Percentiles rank a stretch among this genome's conserved stretches.
Evolutionary conservation across 2,329 filamentous ascomycete species (phyloP).

Genomic region (Torrubiella hemipterigena): DNA sequence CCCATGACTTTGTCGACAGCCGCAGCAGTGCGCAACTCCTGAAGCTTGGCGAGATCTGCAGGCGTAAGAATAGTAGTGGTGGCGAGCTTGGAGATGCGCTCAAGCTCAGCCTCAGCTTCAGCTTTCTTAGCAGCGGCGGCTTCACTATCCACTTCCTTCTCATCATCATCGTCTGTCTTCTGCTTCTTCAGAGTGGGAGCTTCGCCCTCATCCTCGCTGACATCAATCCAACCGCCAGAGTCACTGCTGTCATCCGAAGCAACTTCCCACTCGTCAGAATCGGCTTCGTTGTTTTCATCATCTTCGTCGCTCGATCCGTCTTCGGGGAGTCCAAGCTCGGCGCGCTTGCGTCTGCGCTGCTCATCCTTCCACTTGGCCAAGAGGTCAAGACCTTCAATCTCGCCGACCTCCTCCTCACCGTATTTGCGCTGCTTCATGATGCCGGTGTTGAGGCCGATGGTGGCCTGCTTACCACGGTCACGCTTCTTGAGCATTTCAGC

Average conservation of each 20-base stretch:
- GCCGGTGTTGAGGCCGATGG: slow-evolving; percentile 67
- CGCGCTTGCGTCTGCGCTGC: slow-evolving; percentile 61
- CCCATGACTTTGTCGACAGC: slow-evolving; percentile 54
- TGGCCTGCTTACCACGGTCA: slow-evolving; percentile 83
- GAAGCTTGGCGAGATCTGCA: slow-evolving; percentile 87
- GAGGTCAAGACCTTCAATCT: slow-evolving; percentile 85
- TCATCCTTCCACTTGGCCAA: slow-evolving; percentile 91
- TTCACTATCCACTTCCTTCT: slow-evolving; percentile 17
- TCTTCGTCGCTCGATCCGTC: slow-evolving; percentile 48
- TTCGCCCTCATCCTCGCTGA: slow-evolving; percentile 74
- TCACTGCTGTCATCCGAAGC: slow-evolving; percentile 50
- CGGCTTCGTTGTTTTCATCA: slow-evolving; percentile 43
- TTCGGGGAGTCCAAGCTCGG: slow-evolving; percentile 56
- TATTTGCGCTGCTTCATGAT: slow-evolving; percentile 67
- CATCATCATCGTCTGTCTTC: slow-evolving; percentile 16
- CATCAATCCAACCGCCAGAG: slow-evolving; percentile 87
- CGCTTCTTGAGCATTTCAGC: slow-evolving; percentile 81
- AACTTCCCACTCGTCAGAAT: slow-evolving; percentile 49
- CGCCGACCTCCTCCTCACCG: slow-evolving; percentile 68
- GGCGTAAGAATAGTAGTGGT: slow-evolving; percentile 90
- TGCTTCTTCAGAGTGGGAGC: slow-evolving; percentile 43
- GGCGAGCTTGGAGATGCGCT: slow-evolving; percentile 61
- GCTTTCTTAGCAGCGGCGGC: slow-evolving; percentile 31
- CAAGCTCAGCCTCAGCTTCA: slow-evolving; percentile 28
- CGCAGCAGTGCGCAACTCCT: slow-evolving; percentile 69